Evolutionary conservation across 768 basidiomycete genomes (phyloP), one percentile per base, ranked within the genome.

Genomic region (Pholiota microspora): DNA sequence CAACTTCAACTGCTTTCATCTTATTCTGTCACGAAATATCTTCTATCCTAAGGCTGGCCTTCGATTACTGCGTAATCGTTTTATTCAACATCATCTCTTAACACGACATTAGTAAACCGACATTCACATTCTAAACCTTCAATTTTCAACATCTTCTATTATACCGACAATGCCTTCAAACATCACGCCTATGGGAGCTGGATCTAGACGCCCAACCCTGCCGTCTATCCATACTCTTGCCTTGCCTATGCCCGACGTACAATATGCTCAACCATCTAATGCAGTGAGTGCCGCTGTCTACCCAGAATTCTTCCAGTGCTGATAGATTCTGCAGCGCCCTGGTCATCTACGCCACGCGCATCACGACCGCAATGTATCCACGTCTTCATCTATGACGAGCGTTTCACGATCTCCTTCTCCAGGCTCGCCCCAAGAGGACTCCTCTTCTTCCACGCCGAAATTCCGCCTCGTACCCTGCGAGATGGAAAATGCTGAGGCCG

Each of bases 401-500:
- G 51, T 53, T 27, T 61, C 63, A 46, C 57, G 59, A 27, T 59
- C 50, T 16, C 34, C 57, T 9, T 53, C 64, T 0, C 61, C 66
- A 5, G 21, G 23, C 8, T 54, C 67, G 12, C 62, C 62, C 24
- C 28, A 27, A 32, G 45, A 34, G 48, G 66, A 7, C 48, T 61
- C 28, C 45, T 44, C n/a, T 44, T 44, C 27, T 7, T 12, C 59
- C 1, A 53, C 50, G 23, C 51, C 58, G 68, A 71, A 65, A 54
- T 77, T 68, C 54, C 73, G 73, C 54, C 74, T 83, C 35, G 69
- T 77, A 18, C 79, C 79, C 4, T 80, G 81, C 56, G 59, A 77
- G n/a, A 61, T 83, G 40, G 80, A 78, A 27, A 67, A 76, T 13
- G 84, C 84, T 0, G 73, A 83, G 16, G 84, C 81, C 1, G 71